Percentiles rank a stretch among this genome's conserved stretches.
These are phyloP conservation scores for Rutstroemia sp. DNA, from an alignment of 2,329 filamentous ascomycete genomes.

Conservation along the genomic window DNA sequence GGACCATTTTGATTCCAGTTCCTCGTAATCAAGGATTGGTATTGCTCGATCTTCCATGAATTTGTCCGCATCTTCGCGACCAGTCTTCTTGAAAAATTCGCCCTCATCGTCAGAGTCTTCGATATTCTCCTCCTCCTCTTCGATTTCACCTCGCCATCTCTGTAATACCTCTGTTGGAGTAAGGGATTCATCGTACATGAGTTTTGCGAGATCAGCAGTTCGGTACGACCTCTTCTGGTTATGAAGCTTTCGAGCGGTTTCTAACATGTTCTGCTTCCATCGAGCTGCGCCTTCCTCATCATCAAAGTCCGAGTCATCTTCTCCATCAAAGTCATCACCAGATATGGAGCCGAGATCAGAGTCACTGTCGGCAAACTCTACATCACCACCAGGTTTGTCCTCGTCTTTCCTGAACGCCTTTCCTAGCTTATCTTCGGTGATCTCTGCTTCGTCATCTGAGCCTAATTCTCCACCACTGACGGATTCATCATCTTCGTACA, in stretches of 20 bases:
- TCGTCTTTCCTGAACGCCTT: slow-evolving; percentile 52
- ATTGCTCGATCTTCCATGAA: slow-evolving; percentile 71
- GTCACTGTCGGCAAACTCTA: slow-evolving; percentile 93
- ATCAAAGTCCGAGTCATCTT: slow-evolving; percentile 38
- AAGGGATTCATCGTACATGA: slow-evolving; percentile 82
- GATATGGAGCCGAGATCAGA: slow-evolving; percentile 91
- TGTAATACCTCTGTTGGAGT: slow-evolving; percentile 67
- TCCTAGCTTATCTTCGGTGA: slow-evolving; percentile 51
- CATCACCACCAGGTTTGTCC: slow-evolving; percentile 55
- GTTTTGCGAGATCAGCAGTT: slow-evolving; percentile 71
- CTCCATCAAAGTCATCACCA: slow-evolving; percentile 38
- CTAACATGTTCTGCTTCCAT: slow-evolving; percentile 85
- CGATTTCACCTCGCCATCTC: slow-evolving; percentile 68
- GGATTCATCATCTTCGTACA: slow-evolving; percentile 42
- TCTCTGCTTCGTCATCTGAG: slow-evolving; percentile 48
- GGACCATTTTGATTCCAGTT: slow-evolving; percentile 80
- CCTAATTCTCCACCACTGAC: slow-evolving; percentile 28
- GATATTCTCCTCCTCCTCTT: slow-evolving; percentile 50
- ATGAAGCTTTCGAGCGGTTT: slow-evolving; percentile 66
- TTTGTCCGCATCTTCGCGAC: slow-evolving; percentile 58
- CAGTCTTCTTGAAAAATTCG: slow-evolving; percentile 58
- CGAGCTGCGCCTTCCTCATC: slow-evolving; percentile 51
- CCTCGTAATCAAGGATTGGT: slow-evolving; percentile 71
- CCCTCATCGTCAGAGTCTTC: slow-evolving; percentile 50
- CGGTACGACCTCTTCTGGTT: slow-evolving; percentile 65